Evolutionary conservation across 164 flowering plant species (phyloP).

Genomic region (Sedum album): DNA sequence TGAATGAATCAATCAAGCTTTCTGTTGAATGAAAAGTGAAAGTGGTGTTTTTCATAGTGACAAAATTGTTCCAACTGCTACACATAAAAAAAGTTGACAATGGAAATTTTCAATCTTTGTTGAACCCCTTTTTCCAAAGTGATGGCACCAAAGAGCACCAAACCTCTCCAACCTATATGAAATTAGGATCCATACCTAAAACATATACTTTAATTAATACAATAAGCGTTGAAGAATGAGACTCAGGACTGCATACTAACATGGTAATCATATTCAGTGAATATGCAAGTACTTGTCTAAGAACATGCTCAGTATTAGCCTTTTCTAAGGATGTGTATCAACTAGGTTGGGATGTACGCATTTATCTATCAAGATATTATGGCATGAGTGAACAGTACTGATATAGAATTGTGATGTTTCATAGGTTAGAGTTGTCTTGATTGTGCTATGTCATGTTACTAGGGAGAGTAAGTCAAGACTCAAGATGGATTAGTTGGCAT

Average conservation of each 20-base stretch:
- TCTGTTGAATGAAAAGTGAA: background rate
- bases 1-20: background rate
- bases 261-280: background rate
- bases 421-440: background rate
- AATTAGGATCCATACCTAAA: background rate
- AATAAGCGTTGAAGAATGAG: background rate
- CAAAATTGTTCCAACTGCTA: slow-evolving; percentile 29
- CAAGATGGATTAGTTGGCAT: background rate
- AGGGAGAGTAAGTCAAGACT: slow-evolving; percentile 5
- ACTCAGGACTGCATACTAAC: background rate
- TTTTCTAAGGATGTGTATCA: background rate
- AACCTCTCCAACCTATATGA: slow-evolving; percentile 14
- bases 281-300: background rate
- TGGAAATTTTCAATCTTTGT: background rate
- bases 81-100: slow-evolving; percentile 20
- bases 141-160: slow-evolving; percentile 19
- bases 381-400: background rate
- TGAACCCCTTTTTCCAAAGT: background rate
- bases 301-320: background rate
- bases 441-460: slow-evolving; percentile 1
- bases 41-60: slow-evolving; percentile 5
- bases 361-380: background rate
- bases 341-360: too few relatives aligned
- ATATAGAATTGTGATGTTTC: background rate
- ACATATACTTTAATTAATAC: background rate